Base-by-base conservation (phyloP, 495 filamentous ascomycete species). In the Pyrenula aspistea region DNA sequence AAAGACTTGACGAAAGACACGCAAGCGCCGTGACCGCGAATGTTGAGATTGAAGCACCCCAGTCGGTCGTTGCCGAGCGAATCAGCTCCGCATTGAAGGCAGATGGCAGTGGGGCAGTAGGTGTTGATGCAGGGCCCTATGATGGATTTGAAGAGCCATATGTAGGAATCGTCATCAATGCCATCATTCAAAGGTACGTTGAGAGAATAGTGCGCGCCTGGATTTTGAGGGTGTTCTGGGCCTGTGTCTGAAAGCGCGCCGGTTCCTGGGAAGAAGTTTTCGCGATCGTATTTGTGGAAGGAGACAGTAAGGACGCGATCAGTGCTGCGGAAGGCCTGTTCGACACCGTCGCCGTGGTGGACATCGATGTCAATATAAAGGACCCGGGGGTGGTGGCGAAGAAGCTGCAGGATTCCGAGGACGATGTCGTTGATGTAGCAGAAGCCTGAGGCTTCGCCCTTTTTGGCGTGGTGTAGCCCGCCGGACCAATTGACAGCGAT, bases 401-500 rank as follows among this genome's bases (percentile, higher is more conserved):
- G 77, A 4, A 98, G 78, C 65, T 95, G 88, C 25, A 96, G 82
- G 61, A 95, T 92, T 51, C 89, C 91, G 24, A 98, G 83, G 47
- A 97, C 94, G 66, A 98, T 97, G 69, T 98, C 93, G 67, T 98
- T 98, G 64, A 96, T 85, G 71, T 98, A 98, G 73, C 93, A 98
- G 72, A 98, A 98, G 3, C 93, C 93, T 53, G 83, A 88, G 19
- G 94, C 93, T 68, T 95, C 88, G 65, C 84, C 83, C 64, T 94
- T 95, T 67, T 96, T 95, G 23, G 93, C 93, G 68, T 98, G 93
- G 66, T 98, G 93, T n/a, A 98, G 76, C 2, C 93, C 93, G 20
- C 93, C 93, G n/a, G 90, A 92, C 93, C 93, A 98, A 69, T 95
- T 96, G 73, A 97, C 91, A 11, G 93, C 93, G 62, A 98, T 97